Conservation (phyloP, 176 grass and related monocot species). For the Musa beccarii region DNA sequence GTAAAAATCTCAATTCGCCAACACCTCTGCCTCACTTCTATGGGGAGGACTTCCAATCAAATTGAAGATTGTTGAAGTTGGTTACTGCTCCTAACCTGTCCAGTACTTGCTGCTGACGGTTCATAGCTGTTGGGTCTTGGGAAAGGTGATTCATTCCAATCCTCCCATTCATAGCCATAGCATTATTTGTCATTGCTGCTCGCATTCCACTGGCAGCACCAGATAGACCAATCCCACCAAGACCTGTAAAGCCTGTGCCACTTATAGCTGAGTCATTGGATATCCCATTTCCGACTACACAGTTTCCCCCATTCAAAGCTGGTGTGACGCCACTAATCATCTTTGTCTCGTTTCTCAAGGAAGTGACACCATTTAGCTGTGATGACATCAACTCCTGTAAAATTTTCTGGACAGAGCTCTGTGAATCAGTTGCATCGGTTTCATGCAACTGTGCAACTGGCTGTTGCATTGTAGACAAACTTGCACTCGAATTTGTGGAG, state of each 20-base stretch:
- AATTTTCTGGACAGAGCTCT: conserved; percentile 28
- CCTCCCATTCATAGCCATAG: conserved; percentile 27
- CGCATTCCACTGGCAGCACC: neutral
- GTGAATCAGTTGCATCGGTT: conserved; percentile 18
- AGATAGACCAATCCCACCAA: conserved; percentile 2
- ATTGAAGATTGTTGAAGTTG: conserved; percentile 79
- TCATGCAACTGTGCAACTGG: conserved; percentile 11
- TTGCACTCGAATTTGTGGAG: conserved; percentile 20
- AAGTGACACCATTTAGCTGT: conserved; percentile 20
- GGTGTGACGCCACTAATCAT: conserved; percentile 10
- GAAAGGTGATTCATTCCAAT: conserved; percentile 19
- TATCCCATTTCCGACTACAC: conserved; percentile 23
- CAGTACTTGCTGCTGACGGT: conserved; percentile 69
- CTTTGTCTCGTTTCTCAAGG: conserved; percentile 11
- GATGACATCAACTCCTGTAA: conserved; percentile 38
- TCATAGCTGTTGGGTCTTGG: conserved; percentile 27
- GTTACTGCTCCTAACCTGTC: conserved; percentile 60
- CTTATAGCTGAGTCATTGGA: conserved; percentile 21
- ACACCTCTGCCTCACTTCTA: neutral
- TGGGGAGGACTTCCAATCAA: conserved; percentile 80
- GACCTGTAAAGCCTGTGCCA: conserved; percentile 5
- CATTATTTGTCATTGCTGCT: conserved; percentile 25
- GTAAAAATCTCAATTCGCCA: neutral
- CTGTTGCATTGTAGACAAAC: conserved; percentile 17
- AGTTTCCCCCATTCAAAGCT: conserved; percentile 30